phyloP scores from a whole-genome alignment of 371 early-diverging fungal genomes.

The Mortierella sp. region DNA sequence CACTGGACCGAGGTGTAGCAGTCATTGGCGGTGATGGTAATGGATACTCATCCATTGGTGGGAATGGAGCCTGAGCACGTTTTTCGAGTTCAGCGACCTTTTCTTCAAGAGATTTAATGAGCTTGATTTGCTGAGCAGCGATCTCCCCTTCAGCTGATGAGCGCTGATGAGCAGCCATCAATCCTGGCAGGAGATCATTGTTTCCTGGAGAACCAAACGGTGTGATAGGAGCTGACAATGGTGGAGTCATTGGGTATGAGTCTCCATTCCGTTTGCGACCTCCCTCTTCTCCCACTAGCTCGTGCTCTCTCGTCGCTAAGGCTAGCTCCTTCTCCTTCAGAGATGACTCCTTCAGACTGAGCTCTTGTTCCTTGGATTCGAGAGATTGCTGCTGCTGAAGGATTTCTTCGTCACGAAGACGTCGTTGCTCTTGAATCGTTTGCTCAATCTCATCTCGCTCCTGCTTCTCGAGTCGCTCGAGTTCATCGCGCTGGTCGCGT shows the following conservation, averaged over 20 bases:
- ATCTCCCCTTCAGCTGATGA: slow-evolving; percentile 9
- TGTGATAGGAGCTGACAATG: slow-evolving; percentile 38
- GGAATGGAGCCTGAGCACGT: slow-evolving; percentile 15
- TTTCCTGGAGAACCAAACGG: slow-evolving; percentile 50
- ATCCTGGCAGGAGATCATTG: slow-evolving; percentile 21
- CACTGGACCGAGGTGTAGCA: slow-evolving; percentile 22
- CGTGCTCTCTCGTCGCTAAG: slow-evolving; percentile 22
- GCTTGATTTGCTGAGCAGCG: slow-evolving; percentile 35
- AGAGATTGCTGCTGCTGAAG: slow-evolving; percentile 16
- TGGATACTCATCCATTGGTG: slow-evolving; percentile 14
- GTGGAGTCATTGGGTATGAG: slow-evolving; percentile 34
- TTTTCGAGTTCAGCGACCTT: slow-evolving; percentile 54
- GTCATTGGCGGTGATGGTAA: slow-evolving; percentile 43
- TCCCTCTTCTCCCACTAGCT: slow-evolving; percentile 22
- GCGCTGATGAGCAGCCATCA: slow-evolving; percentile 41
- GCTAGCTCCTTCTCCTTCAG: slow-evolving; percentile 24
- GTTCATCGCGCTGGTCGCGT: slow-evolving; percentile 30
- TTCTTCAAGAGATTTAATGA: slow-evolving; percentile 45
- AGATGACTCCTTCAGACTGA: slow-evolving; percentile 25
- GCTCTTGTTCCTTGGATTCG: slow-evolving; percentile 37
- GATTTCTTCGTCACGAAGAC: slow-evolving; percentile 24
- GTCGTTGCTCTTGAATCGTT: slow-evolving; percentile 9
- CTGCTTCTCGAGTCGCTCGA: slow-evolving; percentile 28
- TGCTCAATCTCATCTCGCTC: slow-evolving; percentile 33
- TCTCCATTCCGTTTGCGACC: slow-evolving; percentile 17